Evolutionary conservation across 2,329 filamentous ascomycete genomes (phyloP), one percentile per base, ranked within the genome.

Genomic region (Colletotrichum spinosum): DNA sequence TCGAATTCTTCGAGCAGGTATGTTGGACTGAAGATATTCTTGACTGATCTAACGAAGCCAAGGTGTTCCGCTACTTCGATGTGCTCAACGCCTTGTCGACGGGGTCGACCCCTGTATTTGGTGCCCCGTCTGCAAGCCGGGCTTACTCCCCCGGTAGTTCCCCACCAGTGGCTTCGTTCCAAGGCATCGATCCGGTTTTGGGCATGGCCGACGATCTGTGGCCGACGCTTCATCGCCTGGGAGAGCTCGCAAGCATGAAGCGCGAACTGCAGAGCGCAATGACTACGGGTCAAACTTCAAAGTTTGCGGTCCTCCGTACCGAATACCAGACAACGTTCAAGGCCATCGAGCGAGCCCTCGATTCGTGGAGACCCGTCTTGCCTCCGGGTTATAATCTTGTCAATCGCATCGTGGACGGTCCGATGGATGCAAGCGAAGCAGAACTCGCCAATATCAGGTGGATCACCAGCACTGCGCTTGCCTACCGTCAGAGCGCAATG

Each of bases 61-160:
- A 68, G 67, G 64, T 63, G 10, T 68, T 68, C 48, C 58, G 64
- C 13, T 68, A 68, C 25, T 68, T 68, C 25, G 67, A 68, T 13
- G 51, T 62, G 2, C 53, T 68, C n/a, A 59, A 68, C 25, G 63
- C 67, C 12, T 46, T 68, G n/a, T 55, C 59, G 12, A 55, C 52
- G 5, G 59, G 42, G 12, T 50, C 64, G 3, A 38, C 51, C 13
- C 58, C 64, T 13, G 41, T 67, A 3, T 64, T 64, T 42, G 25
- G 60, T 6, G 60, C 60, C 34, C 60, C 60, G 8, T 59, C 51
- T 12, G 15, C 57, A 6, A 49, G 33, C 42, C 48, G 58, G 39
- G 37, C 58, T 2, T 65, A 53, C n/a, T 62, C 62, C 5, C 62
- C 62, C 2, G 53, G 58, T 10, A 56, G 46, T 13, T 55, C 59